Evolutionary conservation across 495 filamentous ascomycete species (phyloP), one percentile per base, ranked within the genome.

Genomic region (Xylaria bambusicola): DNA sequence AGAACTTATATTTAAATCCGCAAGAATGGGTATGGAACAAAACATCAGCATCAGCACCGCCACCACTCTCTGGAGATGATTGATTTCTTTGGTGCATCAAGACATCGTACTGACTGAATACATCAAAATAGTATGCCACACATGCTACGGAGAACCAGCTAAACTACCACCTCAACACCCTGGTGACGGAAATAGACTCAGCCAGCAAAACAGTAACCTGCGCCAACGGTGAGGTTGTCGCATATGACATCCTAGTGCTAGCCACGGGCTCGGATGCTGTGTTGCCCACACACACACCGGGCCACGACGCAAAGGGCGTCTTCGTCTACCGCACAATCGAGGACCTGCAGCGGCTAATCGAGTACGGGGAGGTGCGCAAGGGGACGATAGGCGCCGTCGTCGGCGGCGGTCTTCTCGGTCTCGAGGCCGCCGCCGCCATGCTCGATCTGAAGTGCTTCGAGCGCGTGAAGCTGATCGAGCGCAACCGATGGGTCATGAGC

Each of bases 351-450:
- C 83, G 82, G 17, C 80, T 98, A 5, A 98, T 98, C 35, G 75
- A 81, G 2, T 97, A 89, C 64, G 83, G 91, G 0, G 72, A 75
- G 5, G 66, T 73, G 2, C 82, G 85, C 46, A 89, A 85, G 60
- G 92, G 90, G 24, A 80, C 83, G 17, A 82, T 80, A 3, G 93
- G 89, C 1, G 86, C 85, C 2, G 91, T 94, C 1, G 92, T 98
- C 12, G 93, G 93, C n/a, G 93, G 93, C 33, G 93, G 93, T 1
- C 66, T 98, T 26, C 77, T 98, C 0, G 93, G 93, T 0, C 82
- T 98, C 0, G 93, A 98, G 79, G 93, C 93, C 24, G 93, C 93
- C 33, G 96, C 97, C 65, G 93, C 93, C 0, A 90, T 98, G 90
- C 89, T 93, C 75, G 93, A 97, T 68, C 74, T 98, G 15, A 77